Base-by-base conservation (phyloP, 345 rosid genomes). In the Dipteronia dyeriana region DNA sequence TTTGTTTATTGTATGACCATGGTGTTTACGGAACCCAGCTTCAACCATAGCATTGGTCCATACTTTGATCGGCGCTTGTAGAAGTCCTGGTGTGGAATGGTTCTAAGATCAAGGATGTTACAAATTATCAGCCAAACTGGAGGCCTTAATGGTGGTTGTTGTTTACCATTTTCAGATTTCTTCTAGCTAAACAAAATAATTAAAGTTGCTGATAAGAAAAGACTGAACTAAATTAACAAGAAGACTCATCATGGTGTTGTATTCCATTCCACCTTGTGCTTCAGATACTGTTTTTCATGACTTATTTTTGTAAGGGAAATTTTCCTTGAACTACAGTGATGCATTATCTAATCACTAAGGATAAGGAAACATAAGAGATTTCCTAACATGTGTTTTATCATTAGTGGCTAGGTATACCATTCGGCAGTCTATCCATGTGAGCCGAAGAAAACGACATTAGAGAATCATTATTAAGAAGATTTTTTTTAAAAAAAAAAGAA, bases 1-100 rank as follows among this genome's bases (percentile, higher is more conserved):
- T 68, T 17, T 11, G 85, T 78, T 3, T 80, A 68, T 23, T 67
- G 78, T 25, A 79, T 53, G 53, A 68, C 85, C 71, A 83, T 20
- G 25, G 86, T 77, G 70, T 77, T 80, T 16, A n/a, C 3, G 10
- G 43, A 77, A 5, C 73, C 73, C 1, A 25, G 57, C 38, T 49
- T 69, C 22, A 69, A 49, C 57, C 59, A 47, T 20, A 79, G 38
- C 0, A 79, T 26, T 45, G 78, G 78, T 0, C 83, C 83, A 39
- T 81, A 67, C 22, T 71, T 72, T 10, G 7, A 19, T 20, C 57
- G 19, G 62, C 66, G 76, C 17, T 66, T 31, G 70, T 73, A 54
- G 17, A 81, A 7, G 16, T 68, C 72, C 2, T 31, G 80, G 59
- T 81, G 80, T 34, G 83, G 83, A 31, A 59, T 22, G 38, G 73